Base-by-base conservation (phyloP, 1,139 yeast genomes). In the Scheffersomyces lignicola region DNA sequence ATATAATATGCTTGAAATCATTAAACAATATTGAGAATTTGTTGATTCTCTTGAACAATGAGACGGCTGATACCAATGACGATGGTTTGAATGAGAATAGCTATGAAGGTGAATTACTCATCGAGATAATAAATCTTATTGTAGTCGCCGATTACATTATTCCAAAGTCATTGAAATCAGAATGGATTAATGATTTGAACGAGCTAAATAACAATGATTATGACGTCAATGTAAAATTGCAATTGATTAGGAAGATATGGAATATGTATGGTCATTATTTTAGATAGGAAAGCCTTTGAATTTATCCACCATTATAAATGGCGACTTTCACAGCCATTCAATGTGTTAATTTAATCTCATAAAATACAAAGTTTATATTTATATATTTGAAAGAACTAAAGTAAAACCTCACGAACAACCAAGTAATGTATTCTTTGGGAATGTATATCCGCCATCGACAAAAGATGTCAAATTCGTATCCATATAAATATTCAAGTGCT, bases 381-480 rank as follows among this genome's bases (percentile, higher is more conserved):
- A n/a, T n/a, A n/a, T n/a, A n/a, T n/a, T n/a, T n/a, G n/a, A n/a
- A n/a, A n/a, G n/a, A n/a, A n/a, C n/a, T n/a, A n/a, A n/a, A n/a
- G n/a, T n/a, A n/a, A n/a, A n/a, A n/a, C n/a, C n/a, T n/a, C 13
- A 15, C 18, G 9, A 41, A 41, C 48, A 44, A 8, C 48, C 48
- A 21, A 49, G 41, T 18, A 60, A 45, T 6, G 35, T 35, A 34
- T 65, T 63, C 47, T 73, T 74, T 3, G 95, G 95, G 60, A 72
- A 64, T 1, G 53, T 47, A 51, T 82, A 87, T 0, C 92, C 92
- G 2, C 89, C 86, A 26, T 54, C 69, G 29, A 60, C 67, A 85
- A 88, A 87, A 20, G 65, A 50, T 1, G 95, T 87, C 37, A 74
- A 48, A 58, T 87, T 87, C 8, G 66, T 52, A 56, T 87, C 76